Evolutionary conservation across 305 asterid genomes (phyloP), one percentile per base, ranked within the genome.

Genomic region (Petunia hybrid): DNA sequence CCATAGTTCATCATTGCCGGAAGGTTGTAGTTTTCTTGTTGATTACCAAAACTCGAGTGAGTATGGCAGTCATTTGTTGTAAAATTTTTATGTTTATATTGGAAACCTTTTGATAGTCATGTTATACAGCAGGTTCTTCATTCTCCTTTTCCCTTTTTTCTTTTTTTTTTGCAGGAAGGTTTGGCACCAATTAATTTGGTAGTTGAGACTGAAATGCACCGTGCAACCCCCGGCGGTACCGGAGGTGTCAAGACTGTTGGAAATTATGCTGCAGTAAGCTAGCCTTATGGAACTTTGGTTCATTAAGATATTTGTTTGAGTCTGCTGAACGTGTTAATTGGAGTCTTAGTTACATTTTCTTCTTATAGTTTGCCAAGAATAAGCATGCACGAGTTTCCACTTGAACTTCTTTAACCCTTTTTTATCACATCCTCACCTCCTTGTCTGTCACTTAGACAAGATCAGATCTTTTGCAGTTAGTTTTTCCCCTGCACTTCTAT

Each of bases 141-240:
- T 55, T 68, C 76, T 31, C 61, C 22, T 12, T 45, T 14, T 43
- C 42, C 63, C 36, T 31, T 40, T n/a, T 79, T 73, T n/a, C 40
- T 86, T 22, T 82, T 22, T 22, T 22, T 60, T 81, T 74, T 56
- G 42, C 93, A 96, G 99, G 98, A 94, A 91, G 98, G 99, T 73
- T 86, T 95, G 92, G 93, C 99, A 56, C 99, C 99, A 57, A 94
- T 96, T 77, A 84, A 96, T 86, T 87, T 96, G 91, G 85, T 94
- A 55, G 93, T 96, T 83, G 98, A 96, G 89, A 94, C 97, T 57
- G 97, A 92, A 83, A 89, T 92, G 92, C 98, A 96, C 87, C 93
- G 99, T 64, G 98, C 99, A 77, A 90, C 98, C 67, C 99, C 98
- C 70, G 99, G 99, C 43, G 99, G 99, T 83, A 94, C 99, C 82